These are phyloP conservation scores for Ophiostoma perfectum DNA, from an alignment of 2,329 filamentous ascomycete species.

Conservation along the genomic window DNA sequence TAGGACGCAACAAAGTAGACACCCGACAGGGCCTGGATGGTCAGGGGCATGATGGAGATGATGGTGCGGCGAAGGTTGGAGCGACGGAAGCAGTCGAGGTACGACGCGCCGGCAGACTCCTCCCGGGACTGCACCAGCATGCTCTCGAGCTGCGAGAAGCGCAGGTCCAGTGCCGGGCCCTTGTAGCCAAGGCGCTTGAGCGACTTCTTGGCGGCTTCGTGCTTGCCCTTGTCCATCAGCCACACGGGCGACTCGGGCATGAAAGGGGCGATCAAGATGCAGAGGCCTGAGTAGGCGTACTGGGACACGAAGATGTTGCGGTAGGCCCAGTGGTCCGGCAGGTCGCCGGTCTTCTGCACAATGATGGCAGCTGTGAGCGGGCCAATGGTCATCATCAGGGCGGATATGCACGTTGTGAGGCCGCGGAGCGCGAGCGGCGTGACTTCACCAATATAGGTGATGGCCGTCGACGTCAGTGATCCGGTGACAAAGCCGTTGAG, in stretches of 20 bases:
- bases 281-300: conserved; percentile 29
- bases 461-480: conserved; percentile 21
- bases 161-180: neutral
- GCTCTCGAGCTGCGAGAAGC: conserved; percentile 1
- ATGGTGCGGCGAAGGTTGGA: conserved; percentile 48
- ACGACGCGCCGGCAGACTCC: conserved; percentile 44
- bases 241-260: conserved; percentile 20
- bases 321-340: conserved; percentile 32
- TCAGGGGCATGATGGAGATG: conserved; percentile 39
- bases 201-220: conserved; percentile 24
- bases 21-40: conserved; percentile 30
- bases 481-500: conserved; percentile 35
- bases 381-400: conserved; percentile 26
- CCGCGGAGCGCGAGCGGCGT: conserved; percentile 29
- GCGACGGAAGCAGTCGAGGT: conserved; percentile 47
- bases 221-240: conserved; percentile 9
- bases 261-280: conserved; percentile 26
- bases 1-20: conserved; percentile 38
- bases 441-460: conserved; percentile 28
- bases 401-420: conserved; percentile 26
- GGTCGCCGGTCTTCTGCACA: conserved; percentile 23
- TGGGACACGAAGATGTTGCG: conserved; percentile 30
- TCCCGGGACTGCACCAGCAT: conserved; percentile 48
- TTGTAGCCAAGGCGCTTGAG: neutral
- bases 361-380: conserved; percentile 28